Evolutionary conservation across 2,329 filamentous ascomycete genomes (phyloP).

Genomic region (Diaporthe sp.): DNA sequence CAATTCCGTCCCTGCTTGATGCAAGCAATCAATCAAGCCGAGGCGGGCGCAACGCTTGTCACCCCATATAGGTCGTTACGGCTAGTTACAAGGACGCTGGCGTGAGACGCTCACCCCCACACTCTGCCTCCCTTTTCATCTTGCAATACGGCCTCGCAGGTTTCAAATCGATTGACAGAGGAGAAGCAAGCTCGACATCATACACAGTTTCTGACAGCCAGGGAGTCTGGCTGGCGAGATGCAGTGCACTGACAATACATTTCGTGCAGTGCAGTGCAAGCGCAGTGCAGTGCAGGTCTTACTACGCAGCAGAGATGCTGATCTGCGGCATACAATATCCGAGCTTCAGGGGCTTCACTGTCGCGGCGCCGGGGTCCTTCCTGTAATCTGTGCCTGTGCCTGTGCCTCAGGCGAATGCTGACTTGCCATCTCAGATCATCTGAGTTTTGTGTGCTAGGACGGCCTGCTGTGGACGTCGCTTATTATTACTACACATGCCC

Average conservation of each 20-base stretch:
- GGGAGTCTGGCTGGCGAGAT: not conserved
- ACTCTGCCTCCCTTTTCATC: not conserved
- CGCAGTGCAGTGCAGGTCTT: constrained; percentile 3
- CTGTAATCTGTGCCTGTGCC: constrained; percentile 1
- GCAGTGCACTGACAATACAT: constrained; percentile 29
- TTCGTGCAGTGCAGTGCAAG: constrained; percentile 7
- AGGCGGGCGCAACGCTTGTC: constrained; percentile 26
- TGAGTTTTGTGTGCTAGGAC: not conserved
- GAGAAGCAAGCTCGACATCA: constrained; percentile 14
- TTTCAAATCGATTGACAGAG: constrained; percentile 10
- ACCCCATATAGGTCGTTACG: not conserved
- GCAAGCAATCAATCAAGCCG: constrained; percentile 31
- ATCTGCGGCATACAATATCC: constrained; percentile 31
- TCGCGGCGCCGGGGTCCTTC: constrained; percentile 3
- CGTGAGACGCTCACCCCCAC: constrained; percentile 14
- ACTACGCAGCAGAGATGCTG: constrained; percentile 33
- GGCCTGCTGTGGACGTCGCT: not conserved
- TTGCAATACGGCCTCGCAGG: constrained; percentile 3
- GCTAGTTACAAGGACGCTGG: constrained; percentile 3
- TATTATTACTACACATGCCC: not conserved
- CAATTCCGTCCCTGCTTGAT: not conserved
- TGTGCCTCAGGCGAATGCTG: not conserved
- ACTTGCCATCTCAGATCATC: not conserved
- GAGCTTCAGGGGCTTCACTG: constrained; percentile 27
- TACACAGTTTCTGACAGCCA: not conserved